phyloP scores from a whole-genome alignment of 1,284 basidiomycete genomes.

The Cutaneotrichosporon sp. region DNA sequence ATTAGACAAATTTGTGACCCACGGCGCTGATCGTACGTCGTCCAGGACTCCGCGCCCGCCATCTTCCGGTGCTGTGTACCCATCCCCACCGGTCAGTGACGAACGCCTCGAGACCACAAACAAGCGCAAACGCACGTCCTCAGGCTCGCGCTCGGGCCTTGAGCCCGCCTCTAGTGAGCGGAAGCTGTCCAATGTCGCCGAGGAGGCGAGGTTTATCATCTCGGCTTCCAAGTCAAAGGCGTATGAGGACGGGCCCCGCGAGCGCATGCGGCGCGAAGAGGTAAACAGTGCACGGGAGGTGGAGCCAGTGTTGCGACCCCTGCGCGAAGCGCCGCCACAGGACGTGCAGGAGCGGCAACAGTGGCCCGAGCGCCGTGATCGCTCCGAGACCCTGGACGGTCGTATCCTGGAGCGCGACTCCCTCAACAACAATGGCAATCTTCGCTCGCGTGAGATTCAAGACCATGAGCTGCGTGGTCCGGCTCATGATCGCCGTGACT shows the following conservation, averaged over 20 bases:
- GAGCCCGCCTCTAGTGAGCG: background rate
- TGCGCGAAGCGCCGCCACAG: background rate
- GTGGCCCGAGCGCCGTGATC: background rate
- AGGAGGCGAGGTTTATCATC: slow-evolving; percentile 33
- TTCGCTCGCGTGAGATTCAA: background rate
- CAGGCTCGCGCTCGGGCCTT: background rate
- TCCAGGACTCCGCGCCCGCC: background rate
- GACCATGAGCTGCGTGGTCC: background rate
- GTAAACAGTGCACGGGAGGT: background rate
- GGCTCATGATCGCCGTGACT: background rate
- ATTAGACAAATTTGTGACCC: background rate
- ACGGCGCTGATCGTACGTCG: background rate
- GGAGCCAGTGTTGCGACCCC: background rate
- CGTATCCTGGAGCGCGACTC: background rate
- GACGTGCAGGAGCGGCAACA: slow-evolving; percentile 1
- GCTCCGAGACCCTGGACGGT: background rate
- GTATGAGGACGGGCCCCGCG: background rate
- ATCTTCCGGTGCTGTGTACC: slow-evolving; percentile 6
- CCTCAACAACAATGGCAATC: background rate
- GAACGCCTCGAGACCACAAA: slow-evolving; percentile 3
- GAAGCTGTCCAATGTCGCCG: background rate
- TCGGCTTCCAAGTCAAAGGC: slow-evolving; percentile 9
- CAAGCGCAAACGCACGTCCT: background rate
- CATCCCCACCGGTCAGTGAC: slow-evolving; percentile 30
- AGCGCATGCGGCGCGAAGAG: background rate